Evolutionary conservation across 1,284 basidiomycete genomes (phyloP), one percentile per base, ranked within the genome.

Genomic region (Volvariella surrecta): DNA sequence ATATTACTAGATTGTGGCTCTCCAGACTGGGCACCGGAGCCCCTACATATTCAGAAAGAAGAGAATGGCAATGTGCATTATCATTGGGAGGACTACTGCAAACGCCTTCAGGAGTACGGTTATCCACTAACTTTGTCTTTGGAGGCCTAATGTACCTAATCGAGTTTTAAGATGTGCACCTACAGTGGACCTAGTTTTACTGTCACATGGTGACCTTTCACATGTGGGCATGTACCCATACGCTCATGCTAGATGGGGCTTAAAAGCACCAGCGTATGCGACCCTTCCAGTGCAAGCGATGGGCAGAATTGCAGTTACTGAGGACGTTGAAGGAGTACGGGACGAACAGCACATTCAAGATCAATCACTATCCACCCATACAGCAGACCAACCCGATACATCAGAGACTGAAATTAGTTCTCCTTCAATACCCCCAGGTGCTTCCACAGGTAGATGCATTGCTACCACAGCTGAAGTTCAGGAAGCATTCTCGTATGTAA

Each of bases 211-310:
- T 1, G 90, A 95, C 50, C 73, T 96, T 7, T 71, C 78, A 2
- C 92, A 96, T 57, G 74, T 89, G 15, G 95, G 94, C 4, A 70
- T 99, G 15, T 96, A 91, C 59, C 80, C 94, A 4, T 97, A 91
- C 60, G 93, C 94, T 1, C 76, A 89, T 54, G 76, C 93, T 3
- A 74, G 80, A 55, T 93, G 92, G 80, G 87, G 85, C 15, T 73
- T 99, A 32, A 84, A 77, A 42, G 94, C 93, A 34, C 92, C 92
- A 7, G 82, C 92, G n/a, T 99, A 98, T 61, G 88, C 90, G 0
- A 96, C 95, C 0, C 76, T 99, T 39, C 95, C 96, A 17, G 92
- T 96, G 0, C 91, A 96, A 52, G 92, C 94, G 45, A 97, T 95
- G 88, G 95, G 89, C 2, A 76, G 91, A 24, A 88, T 97, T 39